Conservation (phyloP, 2,329 filamentous ascomycete genomes). For the Trichophaea hybrida region DNA sequence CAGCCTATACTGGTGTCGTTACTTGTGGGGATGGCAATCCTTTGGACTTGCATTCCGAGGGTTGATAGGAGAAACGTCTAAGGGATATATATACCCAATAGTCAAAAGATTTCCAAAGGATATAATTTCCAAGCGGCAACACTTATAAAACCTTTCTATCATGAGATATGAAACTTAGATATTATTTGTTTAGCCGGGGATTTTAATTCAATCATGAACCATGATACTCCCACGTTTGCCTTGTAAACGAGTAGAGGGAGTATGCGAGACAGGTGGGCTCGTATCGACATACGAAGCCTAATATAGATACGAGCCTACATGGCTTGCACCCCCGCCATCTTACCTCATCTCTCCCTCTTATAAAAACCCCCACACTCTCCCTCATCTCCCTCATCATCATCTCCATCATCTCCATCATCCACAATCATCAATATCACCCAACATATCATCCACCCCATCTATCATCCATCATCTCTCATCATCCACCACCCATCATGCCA, state of each 20-base stretch:
- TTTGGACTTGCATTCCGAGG: slow-evolving; percentile 36
- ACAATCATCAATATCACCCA: too few species aligned
- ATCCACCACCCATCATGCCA: neutral
- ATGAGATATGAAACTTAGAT: neutral
- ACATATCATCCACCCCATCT: neutral
- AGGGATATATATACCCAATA: neutral
- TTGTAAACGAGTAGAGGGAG: neutral
- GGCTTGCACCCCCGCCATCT: neutral
- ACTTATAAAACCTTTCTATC: neutral
- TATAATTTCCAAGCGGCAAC: neutral
- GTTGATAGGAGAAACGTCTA: slow-evolving; percentile 4
- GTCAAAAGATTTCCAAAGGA: neutral
- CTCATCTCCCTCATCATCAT: neutral
- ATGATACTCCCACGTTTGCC: neutral
- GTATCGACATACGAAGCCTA: neutral
- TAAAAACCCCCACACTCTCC: neutral
- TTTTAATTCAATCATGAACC: neutral
- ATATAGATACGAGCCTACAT: too few species aligned
- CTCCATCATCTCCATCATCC: neutral
- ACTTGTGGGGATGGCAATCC: slow-evolving; percentile 34
- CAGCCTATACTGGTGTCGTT: slow-evolving; percentile 43
- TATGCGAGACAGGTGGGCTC: neutral
- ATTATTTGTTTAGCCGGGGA: neutral
- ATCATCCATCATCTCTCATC: neutral
- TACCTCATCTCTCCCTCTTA: neutral